These are phyloP conservation scores for Magnusiomyces magnusii DNA, from an alignment of 1,139 yeast genomes.

Conservation along the genomic window DNA sequence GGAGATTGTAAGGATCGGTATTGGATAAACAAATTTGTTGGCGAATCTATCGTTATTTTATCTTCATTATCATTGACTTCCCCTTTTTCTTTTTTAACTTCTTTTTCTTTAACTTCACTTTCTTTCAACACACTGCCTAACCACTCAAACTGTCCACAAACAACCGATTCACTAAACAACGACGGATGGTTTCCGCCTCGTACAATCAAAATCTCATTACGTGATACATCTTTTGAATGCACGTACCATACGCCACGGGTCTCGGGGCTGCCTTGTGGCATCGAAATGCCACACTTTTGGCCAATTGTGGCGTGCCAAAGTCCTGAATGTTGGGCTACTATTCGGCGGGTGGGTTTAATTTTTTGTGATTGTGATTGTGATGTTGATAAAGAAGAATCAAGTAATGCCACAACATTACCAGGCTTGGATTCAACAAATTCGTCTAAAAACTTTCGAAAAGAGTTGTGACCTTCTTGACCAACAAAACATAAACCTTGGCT, in stretches of 20 bases:
- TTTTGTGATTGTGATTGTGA: constrained; percentile 37
- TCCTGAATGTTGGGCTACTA: constrained; percentile 80
- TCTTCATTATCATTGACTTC: not conserved
- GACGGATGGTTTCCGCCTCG: constrained; percentile 59
- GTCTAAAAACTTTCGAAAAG: constrained; percentile 64
- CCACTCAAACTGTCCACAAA: constrained; percentile 48
- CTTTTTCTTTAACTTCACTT: not conserved
- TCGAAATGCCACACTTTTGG: constrained; percentile 65
- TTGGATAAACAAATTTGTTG: constrained; percentile 42
- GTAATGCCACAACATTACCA: constrained; percentile 66
- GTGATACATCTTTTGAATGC: constrained; percentile 52
- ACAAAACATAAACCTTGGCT: constrained; percentile 96
- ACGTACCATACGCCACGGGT: constrained; percentile 84
- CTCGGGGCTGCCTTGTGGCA: constrained; percentile 81
- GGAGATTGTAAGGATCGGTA: constrained; percentile 66
- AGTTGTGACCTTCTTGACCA: constrained; percentile 42
- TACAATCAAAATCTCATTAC: constrained; percentile 73
- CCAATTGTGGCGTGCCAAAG: constrained; percentile 95
- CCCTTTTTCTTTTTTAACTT: not conserved
- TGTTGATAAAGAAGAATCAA: too few species aligned
- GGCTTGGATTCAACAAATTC: constrained; percentile 68
- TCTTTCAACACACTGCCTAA: constrained; percentile 28
- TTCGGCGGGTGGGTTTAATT: constrained; percentile 19
- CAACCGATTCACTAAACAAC: constrained; percentile 43
- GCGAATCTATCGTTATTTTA: not conserved